Percentiles rank a stretch among this genome's conserved stretches.
Evolutionary conservation across 192 early-diverging fungal species (phyloP).

Genomic region (Backusella tarrabulga): DNA sequence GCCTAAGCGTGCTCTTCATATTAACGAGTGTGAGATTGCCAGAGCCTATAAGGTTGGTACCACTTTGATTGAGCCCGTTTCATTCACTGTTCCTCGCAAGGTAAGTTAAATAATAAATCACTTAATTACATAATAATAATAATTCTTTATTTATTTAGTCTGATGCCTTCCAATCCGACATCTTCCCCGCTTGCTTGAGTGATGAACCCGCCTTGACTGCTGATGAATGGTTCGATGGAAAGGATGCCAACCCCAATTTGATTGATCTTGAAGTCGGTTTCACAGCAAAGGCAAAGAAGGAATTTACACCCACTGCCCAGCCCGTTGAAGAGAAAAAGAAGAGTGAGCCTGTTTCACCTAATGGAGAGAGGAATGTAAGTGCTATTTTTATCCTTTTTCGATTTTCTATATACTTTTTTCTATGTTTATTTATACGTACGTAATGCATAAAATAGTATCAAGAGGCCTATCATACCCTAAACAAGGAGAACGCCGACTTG

Average conservation of each 20-base stretch:
- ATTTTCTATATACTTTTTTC: conserved; percentile 5
- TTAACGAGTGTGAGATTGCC: conserved; percentile 88
- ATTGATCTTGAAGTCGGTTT: conserved; percentile 75
- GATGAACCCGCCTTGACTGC: conserved; percentile 84
- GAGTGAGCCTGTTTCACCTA: conserved; percentile 26
- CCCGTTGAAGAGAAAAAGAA: conserved; percentile 38
- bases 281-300: conserved; percentile 61
- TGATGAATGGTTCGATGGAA: conserved; percentile 90
- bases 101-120: conserved; percentile 37
- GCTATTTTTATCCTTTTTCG: neutral
- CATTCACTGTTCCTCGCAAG: conserved; percentile 95
- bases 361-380: conserved; percentile 56
- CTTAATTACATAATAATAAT: neutral
- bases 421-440: neutral
- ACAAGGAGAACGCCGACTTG: conserved; percentile 83
- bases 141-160: conserved; percentile 50
- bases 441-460: conserved; percentile 52
- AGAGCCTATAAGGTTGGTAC: conserved; percentile 92
- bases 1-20: conserved; percentile 89
- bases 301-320: conserved; percentile 74
- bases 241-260: conserved; percentile 78
- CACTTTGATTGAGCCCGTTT: conserved; percentile 90
- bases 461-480: conserved; percentile 69
- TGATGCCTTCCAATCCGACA: conserved; percentile 94
- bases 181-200: conserved; percentile 86